Conservation (phyloP, 306 rosid species). For the Quercus gilva region DNA sequence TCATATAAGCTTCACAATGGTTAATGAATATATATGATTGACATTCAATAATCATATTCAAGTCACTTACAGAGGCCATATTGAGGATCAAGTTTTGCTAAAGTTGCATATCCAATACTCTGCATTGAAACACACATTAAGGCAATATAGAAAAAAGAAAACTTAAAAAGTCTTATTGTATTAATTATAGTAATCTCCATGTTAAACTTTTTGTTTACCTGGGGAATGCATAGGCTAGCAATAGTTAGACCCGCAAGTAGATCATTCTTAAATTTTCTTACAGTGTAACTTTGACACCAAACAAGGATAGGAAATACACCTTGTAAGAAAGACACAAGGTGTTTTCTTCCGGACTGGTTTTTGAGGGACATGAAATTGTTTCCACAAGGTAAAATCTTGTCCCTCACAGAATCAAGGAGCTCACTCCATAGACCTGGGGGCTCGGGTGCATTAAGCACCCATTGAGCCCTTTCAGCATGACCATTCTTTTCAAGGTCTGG, state of each 20-base stretch:
- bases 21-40: not conserved
- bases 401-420: conserved; percentile 24
- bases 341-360: conserved; percentile 29
- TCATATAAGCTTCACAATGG: not conserved
- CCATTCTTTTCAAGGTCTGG: conserved; percentile 29
- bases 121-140: conserved; percentile 26
- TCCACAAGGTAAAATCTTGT: conserved; percentile 4
- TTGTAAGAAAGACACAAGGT: conserved; percentile 11
- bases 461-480: conserved; percentile 25
- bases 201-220: conserved; percentile 31
- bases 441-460: conserved; percentile 64
- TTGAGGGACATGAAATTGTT: conserved; percentile 25
- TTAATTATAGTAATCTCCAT: not conserved
- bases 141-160: not conserved
- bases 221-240: conserved; percentile 78
- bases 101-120: conserved; percentile 93
- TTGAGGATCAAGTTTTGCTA: conserved; percentile 82
- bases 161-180: not conserved
- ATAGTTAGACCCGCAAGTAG: conserved; percentile 67
- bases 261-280: conserved; percentile 42
- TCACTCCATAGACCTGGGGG: conserved; percentile 50
- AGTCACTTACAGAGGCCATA: conserved; percentile 82
- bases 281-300: conserved; percentile 45
- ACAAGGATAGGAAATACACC: conserved; percentile 44
- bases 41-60: not conserved